A percentile compares a stretch with the other conserved stretches of the same genome.
phyloP scores from a whole-genome alignment of 2,329 filamentous ascomycete genomes.

The Phoma sp. region DNA sequence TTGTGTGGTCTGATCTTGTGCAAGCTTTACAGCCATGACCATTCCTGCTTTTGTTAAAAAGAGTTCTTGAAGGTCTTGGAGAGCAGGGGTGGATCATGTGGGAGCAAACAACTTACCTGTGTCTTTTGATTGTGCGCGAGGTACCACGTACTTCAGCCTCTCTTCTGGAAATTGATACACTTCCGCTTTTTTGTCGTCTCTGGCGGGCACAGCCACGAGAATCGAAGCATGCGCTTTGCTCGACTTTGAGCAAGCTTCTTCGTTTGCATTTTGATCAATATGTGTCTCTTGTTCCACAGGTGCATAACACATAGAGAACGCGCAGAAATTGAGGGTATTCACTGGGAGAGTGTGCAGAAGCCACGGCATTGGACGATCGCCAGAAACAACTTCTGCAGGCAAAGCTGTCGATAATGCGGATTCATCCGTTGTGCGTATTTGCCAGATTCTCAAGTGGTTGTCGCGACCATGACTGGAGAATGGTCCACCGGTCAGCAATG shows the following conservation, averaged over 20 bases:
- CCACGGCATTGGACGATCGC: slow-evolving; percentile 73
- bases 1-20: slow-evolving; percentile 27
- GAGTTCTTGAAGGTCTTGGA: slow-evolving; percentile 42
- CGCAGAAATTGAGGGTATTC: slow-evolving; percentile 95
- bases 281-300: not conserved
- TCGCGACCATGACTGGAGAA: slow-evolving; percentile 82
- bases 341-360: slow-evolving; percentile 83
- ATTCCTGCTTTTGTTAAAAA: slow-evolving; percentile 68
- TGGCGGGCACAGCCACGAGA: slow-evolving; percentile 77
- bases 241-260: not conserved
- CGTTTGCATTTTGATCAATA: slow-evolving; percentile 1
- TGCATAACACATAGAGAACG: slow-evolving; percentile 69
- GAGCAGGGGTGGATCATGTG: too few relatives aligned
- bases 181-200: slow-evolving; percentile 68
- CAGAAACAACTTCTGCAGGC: slow-evolving; percentile 69
- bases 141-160: slow-evolving; percentile 68
- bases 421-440: slow-evolving; percentile 69
- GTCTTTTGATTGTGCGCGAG: slow-evolving; percentile 53
- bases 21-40: slow-evolving; percentile 78
- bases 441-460: slow-evolving; percentile 86
- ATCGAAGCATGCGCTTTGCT: slow-evolving; percentile 46
- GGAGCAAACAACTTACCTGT: slow-evolving; percentile 43
- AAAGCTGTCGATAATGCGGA: slow-evolving; percentile 69
- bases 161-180: slow-evolving; percentile 84
- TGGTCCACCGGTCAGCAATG: not conserved